Evolutionary conservation across 1,284 basidiomycete genomes (phyloP).

Genomic region (Naganishia albida): DNA sequence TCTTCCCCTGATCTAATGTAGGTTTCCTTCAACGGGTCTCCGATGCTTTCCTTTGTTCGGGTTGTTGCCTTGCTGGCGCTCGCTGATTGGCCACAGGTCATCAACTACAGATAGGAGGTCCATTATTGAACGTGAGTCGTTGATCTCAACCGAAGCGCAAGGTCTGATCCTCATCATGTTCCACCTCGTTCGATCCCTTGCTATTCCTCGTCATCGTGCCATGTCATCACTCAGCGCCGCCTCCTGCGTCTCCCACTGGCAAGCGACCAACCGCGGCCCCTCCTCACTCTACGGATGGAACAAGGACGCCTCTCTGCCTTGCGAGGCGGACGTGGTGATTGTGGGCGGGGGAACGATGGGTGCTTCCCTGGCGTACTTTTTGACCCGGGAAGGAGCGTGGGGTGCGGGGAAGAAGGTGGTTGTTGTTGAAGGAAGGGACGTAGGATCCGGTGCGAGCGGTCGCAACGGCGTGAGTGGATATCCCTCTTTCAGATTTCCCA

Average conservation of each 20-base stretch:
- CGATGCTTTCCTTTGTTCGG: too few relatives aligned
- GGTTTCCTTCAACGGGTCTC: too few relatives aligned
- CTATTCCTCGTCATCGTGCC: too few relatives aligned
- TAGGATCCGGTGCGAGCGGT: conserved; percentile 47
- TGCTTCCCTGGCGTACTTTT: conserved; percentile 41
- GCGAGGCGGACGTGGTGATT: conserved; percentile 37
- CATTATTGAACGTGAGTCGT: too few relatives aligned
- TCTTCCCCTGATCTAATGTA: too few relatives aligned
- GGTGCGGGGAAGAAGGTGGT: conserved; percentile 40
- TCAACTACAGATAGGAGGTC: too few relatives aligned
- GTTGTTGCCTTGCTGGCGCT: too few relatives aligned
- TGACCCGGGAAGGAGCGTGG: conserved; percentile 38
- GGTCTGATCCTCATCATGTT: too few relatives aligned
- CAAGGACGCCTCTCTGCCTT: neutral
- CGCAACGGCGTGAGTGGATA: conserved; percentile 45
- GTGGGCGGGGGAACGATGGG: conserved; percentile 43
- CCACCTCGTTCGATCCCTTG: too few relatives aligned
- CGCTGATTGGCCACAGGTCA: too few relatives aligned
- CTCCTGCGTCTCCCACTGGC: conserved; percentile 16
- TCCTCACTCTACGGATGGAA: conserved; percentile 1
- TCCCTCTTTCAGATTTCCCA: neutral
- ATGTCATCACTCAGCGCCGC: too few relatives aligned
- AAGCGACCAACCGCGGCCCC: conserved; percentile 10
- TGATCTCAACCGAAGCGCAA: too few relatives aligned
- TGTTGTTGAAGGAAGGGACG: conserved; percentile 46